Evolutionary conservation across 2,329 filamentous ascomycete genomes (phyloP), one percentile per base, ranked within the genome.

Genomic region (Aspergillus pseudoviridinutans): DNA sequence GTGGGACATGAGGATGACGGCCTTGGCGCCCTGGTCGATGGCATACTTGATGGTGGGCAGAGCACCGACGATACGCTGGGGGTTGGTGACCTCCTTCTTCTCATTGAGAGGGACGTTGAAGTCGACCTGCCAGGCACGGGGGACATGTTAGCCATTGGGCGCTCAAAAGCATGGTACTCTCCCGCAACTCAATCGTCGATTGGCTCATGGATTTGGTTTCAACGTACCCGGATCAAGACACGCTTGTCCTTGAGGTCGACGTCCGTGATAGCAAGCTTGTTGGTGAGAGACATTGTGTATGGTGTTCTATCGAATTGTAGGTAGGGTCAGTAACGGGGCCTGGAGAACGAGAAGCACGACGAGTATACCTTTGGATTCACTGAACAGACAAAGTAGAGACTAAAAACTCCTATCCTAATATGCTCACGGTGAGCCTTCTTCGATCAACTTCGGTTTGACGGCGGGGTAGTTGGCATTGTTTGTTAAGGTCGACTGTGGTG

Each of bases 61-160:
- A 71, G 94, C 94, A 73, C 94, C 95, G 71, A 91, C 92, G 73
- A 99, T 99, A 78, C 94, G 92, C 83, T 99, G 94, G 80, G 88
- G 91, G 86, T 99, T 99, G 78, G 94, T 97, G 78, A 99, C 86
- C 57, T 95, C 92, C 82, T 92, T 95, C 75, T 94, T 83, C 67
- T 82, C 85, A 75, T 99, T 92, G 73, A 99, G 91, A 64, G 94
- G 94, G 57, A 99, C 95, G 80, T 99, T 99, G 88, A 99, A 99
- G 86, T 99, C 94, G 77, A 99, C 93, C 92, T 96, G 71, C 53
- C 46, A 50, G 58, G 53, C 4, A 24, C 20, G 22, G 22, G 44
- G 22, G 14, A 6, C 14, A 47, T 54, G 4, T 1, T 29, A 27
- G 22, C 49, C 24, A 25, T 38, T 9, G 54, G 35, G 10, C 46